Evolutionary conservation across 2,329 filamentous ascomycete genomes (phyloP), one percentile per base, ranked within the genome.

Genomic region (Tolypocladium album): DNA sequence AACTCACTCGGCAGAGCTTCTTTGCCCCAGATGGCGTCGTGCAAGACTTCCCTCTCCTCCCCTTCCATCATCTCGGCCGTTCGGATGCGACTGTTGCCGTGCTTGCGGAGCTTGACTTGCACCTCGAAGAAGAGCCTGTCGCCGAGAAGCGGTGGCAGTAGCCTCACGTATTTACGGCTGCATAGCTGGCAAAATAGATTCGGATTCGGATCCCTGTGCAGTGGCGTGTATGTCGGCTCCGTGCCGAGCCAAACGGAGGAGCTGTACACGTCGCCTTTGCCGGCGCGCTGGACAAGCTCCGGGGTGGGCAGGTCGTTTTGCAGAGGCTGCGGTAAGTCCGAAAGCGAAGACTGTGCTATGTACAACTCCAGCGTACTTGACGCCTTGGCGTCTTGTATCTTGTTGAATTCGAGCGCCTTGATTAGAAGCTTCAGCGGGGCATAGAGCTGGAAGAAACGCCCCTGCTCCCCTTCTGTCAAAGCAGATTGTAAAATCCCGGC

Each of bases 41-140:
- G 84, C 17, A 97, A 72, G 2, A 80, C 76, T 24, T 78, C 72
- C 64, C 85, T 85, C 74, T 96, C 90, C 2, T 76, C 73, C 0
- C 92, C 92, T 58, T 86, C 79, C 92, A 97, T 97, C 92, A 97
- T 97, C 70, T 96, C 92, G 13, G 87, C 81, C 0, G 89, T 89
- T 60, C 92, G 81, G 65, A 97, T 77, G 22, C 77, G 75, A 17
- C 79, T 74, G 59, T 72, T 80, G 3, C 71, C 75, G 3, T 66
- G 64, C 47, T 66, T 65, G 1, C 73, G 71, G 20, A 83, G 70
- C 59, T 69, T 63, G 20, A 66, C 67, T 62, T 80, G 79, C 0
- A 85, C 78, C 2, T 72, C 59, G 12, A 70, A 77, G 70, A 92
- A 96, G 2, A 96, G 70, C 0, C 67, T 72, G 55, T 82, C 75